Base-by-base conservation (phyloP, 139 green algal genomes). In the Asterochloris sp. region DNA sequence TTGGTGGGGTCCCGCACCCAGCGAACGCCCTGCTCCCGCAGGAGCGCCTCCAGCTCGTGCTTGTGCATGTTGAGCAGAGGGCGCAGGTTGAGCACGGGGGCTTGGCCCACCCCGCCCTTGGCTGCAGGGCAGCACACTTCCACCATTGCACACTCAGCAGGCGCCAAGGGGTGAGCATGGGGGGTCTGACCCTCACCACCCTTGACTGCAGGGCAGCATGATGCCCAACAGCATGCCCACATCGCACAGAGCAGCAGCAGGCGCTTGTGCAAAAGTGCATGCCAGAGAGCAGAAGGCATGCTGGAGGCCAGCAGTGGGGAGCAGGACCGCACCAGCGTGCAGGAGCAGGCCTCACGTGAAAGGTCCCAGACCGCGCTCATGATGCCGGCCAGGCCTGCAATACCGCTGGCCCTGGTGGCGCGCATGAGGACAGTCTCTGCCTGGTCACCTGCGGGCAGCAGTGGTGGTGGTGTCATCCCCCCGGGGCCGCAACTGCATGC, bases 351-450 rank as follows among this genome's bases (percentile, higher is more conserved):
- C 38, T 54, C 38, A 54, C 38, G 38, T 54, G 38, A 54, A 54
- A 54, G 38, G 38, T 54, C 38, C 76, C 76, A 80, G 21, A 60
- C 79, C 15, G 80, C 71, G 4, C 47, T 21, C 21, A 76, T 54
- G 61, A 93, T 92, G 80, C 86, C 80, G 27, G 86, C 86, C 24
- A 92, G 84, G n/a, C 89, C 89, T 13, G 60, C 76, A 26, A 93
- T 29, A 29, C 89, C 89, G 69, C 83, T 90, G 54, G 80, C 89
- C 27, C 89, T 88, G 38, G 84, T 60, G 12, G 90, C 75, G 26
- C 89, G 87, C 76, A 93, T 85, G 62, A 92, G 73, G 14, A 93
- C 84, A 14, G 83, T 92, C 78, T 93, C 89, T 19, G 81, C 86
- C 79, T 93, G 89, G 78, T 92, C 88, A 60, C 87, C 87, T 79